These are phyloP conservation scores for Fusarium camptoceras DNA, from an alignment of 2,329 filamentous ascomycete genomes.

Conservation along the genomic window DNA sequence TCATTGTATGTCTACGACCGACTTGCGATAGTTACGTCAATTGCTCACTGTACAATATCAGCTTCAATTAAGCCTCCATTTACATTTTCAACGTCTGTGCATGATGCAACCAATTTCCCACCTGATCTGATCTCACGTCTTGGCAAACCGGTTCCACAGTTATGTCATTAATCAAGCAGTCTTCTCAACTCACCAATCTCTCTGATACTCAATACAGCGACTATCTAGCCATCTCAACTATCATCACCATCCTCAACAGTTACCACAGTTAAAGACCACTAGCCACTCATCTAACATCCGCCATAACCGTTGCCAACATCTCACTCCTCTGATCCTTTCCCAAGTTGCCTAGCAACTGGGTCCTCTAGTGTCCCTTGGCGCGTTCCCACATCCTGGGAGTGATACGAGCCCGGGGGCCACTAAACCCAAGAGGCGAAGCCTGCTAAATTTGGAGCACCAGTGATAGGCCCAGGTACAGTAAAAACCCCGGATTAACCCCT, in stretches of 20 bases:
- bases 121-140: background rate
- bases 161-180: background rate
- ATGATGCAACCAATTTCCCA: conserved; percentile 1
- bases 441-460: conserved; percentile 29
- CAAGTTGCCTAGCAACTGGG: conserved; percentile 36
- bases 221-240: background rate
- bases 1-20: background rate
- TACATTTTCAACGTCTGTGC: conserved; percentile 4
- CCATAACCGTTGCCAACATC: background rate
- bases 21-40: too few species aligned
- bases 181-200: background rate
- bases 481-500: conserved; percentile 36
- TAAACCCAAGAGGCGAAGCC: background rate
- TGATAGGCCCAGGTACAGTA: conserved; percentile 9
- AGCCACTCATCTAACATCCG: background rate
- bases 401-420: conserved; percentile 28
- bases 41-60: background rate
- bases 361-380: conserved; percentile 8
- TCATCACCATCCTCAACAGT: background rate
- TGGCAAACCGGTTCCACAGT: background rate
- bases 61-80: background rate
- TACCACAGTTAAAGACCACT: background rate
- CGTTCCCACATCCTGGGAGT: conserved; percentile 17
- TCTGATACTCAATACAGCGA: too few species aligned
- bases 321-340: conserved; percentile 6